Evolutionary conservation across 1,284 basidiomycete species (phyloP), one percentile per base, ranked within the genome.

Genomic region (Sphaerobolus stellatus): DNA sequence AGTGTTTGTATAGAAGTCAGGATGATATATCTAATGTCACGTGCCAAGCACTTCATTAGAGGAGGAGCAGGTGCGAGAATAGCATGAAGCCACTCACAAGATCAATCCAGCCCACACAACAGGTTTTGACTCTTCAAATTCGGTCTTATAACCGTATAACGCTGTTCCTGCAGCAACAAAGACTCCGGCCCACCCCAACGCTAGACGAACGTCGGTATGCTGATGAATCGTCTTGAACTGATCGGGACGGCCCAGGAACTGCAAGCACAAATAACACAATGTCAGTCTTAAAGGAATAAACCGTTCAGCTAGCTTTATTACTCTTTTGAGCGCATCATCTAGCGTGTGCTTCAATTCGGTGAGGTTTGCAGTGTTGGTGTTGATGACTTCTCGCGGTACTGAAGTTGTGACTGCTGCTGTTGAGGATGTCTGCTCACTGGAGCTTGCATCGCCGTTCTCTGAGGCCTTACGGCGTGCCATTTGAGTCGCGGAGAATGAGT

Each of bases 291-390:
- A 11, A 18, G 46, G 16, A 50, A 30, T 29, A 25, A n/a, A 31
- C 14, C 20, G 46, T 40, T 34, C 24, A n/a, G n/a, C n/a, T n/a
- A 40, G 16, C 7, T 8, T 18, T 81, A 90, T 61, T 66, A 95
- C 94, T 68, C 90, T 85, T 71, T 91, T 92, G 59, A 96, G 75
- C 36, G 88, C 87, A 75, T 96, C 94, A 68, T 97, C 94, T 61
- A 90, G 88, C 13, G 94, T 85, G 63, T 87, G 85, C 76, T 96
- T 96, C 68, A 97, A 82, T 66, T 96, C 94, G 20, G 80, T 80
- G 48, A 83, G 65, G 67, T 82, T 92, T 25, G 85, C 80, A 63
- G 88, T 91, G 78, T 97, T 97, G 60, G 95, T 85, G 66, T 88
- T 90, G 65, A 94, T 79, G 24, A 75, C 72, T 48, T 92, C 88